phyloP scores from a whole-genome alignment of 2,329 filamentous ascomycete species.

The Tolypocladium paradoxum region DNA sequence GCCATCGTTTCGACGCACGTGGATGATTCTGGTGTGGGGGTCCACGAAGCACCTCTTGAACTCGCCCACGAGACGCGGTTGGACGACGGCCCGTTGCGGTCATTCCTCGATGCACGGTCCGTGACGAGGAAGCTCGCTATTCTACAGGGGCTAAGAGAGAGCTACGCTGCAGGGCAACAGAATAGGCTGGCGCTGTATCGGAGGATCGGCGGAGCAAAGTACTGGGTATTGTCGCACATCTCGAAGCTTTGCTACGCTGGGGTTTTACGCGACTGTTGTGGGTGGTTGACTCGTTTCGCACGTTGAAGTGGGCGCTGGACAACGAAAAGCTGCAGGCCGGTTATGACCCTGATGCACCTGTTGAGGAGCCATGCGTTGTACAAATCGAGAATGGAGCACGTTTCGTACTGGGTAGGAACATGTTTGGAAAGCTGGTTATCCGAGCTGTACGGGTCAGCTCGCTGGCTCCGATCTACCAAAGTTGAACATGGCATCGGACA shows the following conservation, averaged over 20 bases:
- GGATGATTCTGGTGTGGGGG: background rate
- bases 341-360: no score
- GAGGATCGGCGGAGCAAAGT: constrained; percentile 9
- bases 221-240: constrained; percentile 11
- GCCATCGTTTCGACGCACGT: constrained; percentile 12
- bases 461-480: background rate
- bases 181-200: constrained; percentile 11
- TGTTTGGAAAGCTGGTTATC: background rate
- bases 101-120: constrained; percentile 10
- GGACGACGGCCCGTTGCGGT: constrained; percentile 8
- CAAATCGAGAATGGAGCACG: background rate
- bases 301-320: constrained; percentile 10
- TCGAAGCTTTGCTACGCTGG: constrained; percentile 7
- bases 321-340: constrained; percentile 4
- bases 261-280: constrained; percentile 7
- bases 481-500: background rate
- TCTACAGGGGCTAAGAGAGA: constrained; percentile 14
- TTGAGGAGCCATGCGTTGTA: background rate
- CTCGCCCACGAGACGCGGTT: constrained; percentile 11
- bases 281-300: constrained; percentile 7
- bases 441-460: background rate
- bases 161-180: constrained; percentile 1
- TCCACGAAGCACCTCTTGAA: constrained; percentile 11
- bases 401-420: background rate
- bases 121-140: constrained; percentile 12